Evolutionary conservation across 257 asterid species (phyloP), one percentile per base, ranked within the genome.

Genomic region (Vinca minor): DNA sequence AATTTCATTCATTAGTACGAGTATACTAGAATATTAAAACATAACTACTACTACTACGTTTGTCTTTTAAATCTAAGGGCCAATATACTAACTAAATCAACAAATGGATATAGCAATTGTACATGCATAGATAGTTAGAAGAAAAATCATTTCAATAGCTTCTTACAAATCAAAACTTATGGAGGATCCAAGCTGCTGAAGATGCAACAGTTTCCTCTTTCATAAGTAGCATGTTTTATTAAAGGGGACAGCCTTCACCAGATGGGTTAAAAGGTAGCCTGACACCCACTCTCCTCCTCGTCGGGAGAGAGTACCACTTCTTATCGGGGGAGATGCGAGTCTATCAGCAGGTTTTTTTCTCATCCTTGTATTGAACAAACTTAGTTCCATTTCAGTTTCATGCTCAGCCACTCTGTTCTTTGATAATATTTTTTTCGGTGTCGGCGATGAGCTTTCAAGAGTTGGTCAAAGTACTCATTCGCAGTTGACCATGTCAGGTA

Each of bases 1-100:
- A 75, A 76, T 60, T 18, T 64, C 64, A 73, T 39, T 44, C 36
- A 65, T 57, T 29, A 29, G 54, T 56, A 67, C 73, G 57, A 75
- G 68, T n/a, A 47, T 41, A 15, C 28, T 6, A 20, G 63, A 41
- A n/a, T n/a, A n/a, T n/a, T n/a, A n/a, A n/a, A n/a, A n/a, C n/a
- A n/a, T n/a, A n/a, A n/a, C n/a, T n/a, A n/a, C 45, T n/a, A 2
- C 5, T 35, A 39, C n/a, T 8, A 28, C 41, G 9, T 28, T 18
- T 4, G 4, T 32, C 13, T 13, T 25, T 25, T 26, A 25, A 5
- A 29, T 25, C 32, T 14, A 17, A 12, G 18, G 15, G 9, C 34
- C 12, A 56, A 31, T 6, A 17, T 31, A 15, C 41, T 29, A 54
- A 31, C 21, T 12, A 31, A 15, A 55, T 14, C 1, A 31, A 54